Conservation (phyloP, 2,329 filamentous ascomycete genomes). For the Diplocarpon rosae region DNA sequence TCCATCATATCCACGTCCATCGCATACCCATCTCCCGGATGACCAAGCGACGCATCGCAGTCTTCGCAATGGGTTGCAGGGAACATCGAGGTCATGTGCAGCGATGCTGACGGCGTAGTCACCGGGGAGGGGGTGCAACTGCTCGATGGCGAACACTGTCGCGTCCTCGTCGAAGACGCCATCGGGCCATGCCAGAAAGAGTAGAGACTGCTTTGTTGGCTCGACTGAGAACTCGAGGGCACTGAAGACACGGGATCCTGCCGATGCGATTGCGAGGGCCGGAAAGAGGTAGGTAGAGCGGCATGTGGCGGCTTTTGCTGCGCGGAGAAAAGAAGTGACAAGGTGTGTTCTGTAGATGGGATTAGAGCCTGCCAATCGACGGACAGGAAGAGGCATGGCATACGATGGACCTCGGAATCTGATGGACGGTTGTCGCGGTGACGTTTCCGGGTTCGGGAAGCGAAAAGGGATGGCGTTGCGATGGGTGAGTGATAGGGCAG, state of each 20-base stretch:
- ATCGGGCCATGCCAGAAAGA: constrained; percentile 45
- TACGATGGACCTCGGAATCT: constrained; percentile 34
- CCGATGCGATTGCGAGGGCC: constrained; percentile 9
- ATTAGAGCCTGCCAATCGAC: constrained; percentile 8
- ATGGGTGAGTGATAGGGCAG: constrained; percentile 20
- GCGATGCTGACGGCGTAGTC: constrained; percentile 7
- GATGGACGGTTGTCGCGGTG: constrained; percentile 48
- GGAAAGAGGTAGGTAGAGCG: constrained; percentile 9
- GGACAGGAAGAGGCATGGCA: constrained; percentile 3
- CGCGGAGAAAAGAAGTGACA: constrained; percentile 47
- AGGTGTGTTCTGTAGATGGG: constrained; percentile 33
- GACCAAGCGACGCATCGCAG: constrained; percentile 32
- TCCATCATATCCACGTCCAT: constrained; percentile 33
- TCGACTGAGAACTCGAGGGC: constrained; percentile 8
- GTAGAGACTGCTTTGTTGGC: constrained; percentile 42
- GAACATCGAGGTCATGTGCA: constrained; percentile 15
- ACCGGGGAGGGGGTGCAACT: constrained; percentile 21
- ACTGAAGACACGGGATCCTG: constrained; percentile 12
- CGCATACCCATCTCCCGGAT: constrained; percentile 21
- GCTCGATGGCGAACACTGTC: constrained; percentile 27
- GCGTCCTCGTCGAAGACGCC: constrained; percentile 19
- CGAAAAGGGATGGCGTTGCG: constrained; percentile 34
- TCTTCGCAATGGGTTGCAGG: constrained; percentile 40
- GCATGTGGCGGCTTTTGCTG: constrained; percentile 30
- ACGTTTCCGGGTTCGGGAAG: constrained; percentile 50